Conservation (phyloP, 345 rosid genomes). For the Schrenkiella parvula region DNA sequence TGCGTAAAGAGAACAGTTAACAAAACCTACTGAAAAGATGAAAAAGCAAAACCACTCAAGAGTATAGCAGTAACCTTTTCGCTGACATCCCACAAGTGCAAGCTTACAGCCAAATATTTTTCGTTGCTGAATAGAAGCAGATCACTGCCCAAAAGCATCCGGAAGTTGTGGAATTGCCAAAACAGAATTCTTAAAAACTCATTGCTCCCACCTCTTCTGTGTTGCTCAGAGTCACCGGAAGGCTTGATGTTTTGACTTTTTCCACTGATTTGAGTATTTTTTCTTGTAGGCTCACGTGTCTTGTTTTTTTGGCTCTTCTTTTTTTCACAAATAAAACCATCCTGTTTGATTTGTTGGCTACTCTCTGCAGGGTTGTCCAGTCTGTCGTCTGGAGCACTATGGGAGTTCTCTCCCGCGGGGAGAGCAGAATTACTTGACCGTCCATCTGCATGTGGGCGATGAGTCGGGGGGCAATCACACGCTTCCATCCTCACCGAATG, state of each 20-base stretch:
- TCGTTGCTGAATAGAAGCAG: constrained; percentile 92
- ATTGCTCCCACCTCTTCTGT: constrained; percentile 60
- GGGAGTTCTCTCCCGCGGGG: constrained; percentile 46
- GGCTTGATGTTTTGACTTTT: constrained; percentile 72
- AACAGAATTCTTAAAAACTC: constrained; percentile 77
- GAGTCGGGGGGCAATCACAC: constrained; percentile 87
- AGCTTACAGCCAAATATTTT: constrained; percentile 87
- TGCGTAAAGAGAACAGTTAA: neutral
- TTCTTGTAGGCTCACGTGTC: constrained; percentile 47
- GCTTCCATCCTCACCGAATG: constrained; percentile 98
- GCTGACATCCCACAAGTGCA: constrained; percentile 85
- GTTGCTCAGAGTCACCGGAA: constrained; percentile 74
- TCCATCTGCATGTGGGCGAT: constrained; percentile 44
- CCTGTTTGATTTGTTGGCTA: constrained; percentile 52
- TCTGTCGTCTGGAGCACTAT: constrained; percentile 40
- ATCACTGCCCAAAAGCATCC: constrained; percentile 95
- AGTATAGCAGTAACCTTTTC: constrained; percentile 52
- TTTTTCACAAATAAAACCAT: constrained; percentile 51
- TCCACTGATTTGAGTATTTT: constrained; percentile 67
- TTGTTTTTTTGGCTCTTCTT: constrained; percentile 52
- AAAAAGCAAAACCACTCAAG: constrained; percentile 6
- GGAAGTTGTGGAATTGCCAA: constrained; percentile 98
- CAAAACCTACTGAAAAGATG: neutral
- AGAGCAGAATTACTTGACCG: constrained; percentile 56
- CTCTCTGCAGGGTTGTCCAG: constrained; percentile 36